Evolutionary conservation across 2,329 filamentous ascomycete species (phyloP).

Genomic region (Colletotrichum liriopes): DNA sequence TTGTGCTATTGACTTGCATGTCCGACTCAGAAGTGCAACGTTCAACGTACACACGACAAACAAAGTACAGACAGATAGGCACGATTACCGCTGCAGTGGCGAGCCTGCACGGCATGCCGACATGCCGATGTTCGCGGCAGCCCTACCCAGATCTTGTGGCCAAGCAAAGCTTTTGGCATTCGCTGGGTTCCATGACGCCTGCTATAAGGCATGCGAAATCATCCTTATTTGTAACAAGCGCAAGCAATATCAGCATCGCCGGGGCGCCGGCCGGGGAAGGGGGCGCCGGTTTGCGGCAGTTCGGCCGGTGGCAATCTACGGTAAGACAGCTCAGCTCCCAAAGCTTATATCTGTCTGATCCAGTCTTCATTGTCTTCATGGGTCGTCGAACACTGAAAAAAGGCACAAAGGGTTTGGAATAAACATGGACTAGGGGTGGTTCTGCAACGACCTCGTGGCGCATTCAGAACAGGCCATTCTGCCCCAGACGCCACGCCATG

Average conservation of each 20-base stretch:
- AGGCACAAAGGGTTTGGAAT: background rate
- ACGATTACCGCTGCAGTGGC: conserved; percentile 16
- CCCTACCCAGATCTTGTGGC: conserved; percentile 21
- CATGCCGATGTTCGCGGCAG: conserved; percentile 17
- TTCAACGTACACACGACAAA: background rate
- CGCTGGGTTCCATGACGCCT: conserved; percentile 21
- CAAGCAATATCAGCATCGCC: background rate
- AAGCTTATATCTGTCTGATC: conserved; percentile 5
- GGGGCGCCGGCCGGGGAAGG: background rate
- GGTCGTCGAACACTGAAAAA: conserved; percentile 12
- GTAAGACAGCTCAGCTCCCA: background rate
- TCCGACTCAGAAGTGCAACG: conserved; percentile 9
- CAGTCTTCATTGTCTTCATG: background rate
- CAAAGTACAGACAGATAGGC: background rate
- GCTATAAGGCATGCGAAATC: background rate
- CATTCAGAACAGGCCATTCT: conserved; percentile 37
- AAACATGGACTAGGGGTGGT: background rate
- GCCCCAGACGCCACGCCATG: conserved; percentile 30
- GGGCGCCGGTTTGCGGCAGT: background rate
- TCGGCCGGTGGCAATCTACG: conserved; percentile 20
- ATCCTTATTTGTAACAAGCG: conserved; percentile 4
- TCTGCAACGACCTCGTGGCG: conserved; percentile 21
- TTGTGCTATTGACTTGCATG: conserved; percentile 8
- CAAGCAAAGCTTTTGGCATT: conserved; percentile 20
- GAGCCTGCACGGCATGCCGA: conserved; percentile 8